Conservation (phyloP, 441 rosid species). For the Croton setiger region DNA sequence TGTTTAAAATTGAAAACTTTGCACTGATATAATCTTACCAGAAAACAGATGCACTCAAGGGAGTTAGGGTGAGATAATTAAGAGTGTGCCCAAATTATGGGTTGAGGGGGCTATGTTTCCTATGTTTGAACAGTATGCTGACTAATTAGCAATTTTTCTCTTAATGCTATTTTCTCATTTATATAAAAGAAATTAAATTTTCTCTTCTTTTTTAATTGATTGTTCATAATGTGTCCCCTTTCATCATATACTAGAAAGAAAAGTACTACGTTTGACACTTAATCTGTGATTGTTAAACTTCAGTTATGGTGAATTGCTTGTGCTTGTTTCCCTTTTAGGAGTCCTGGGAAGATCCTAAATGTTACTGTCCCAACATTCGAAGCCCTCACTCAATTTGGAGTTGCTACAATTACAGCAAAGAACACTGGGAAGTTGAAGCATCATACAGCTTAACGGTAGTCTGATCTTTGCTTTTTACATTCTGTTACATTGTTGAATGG, state of each 20-base stretch:
- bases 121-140: background rate
- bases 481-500: background rate
- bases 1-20: no score
- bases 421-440: constrained; percentile 88
- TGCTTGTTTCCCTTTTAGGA: constrained; percentile 44
- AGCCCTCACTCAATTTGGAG: constrained; percentile 85
- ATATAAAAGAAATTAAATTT: no score
- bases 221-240: no score
- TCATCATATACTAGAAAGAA: no score
- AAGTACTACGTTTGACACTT: no score
- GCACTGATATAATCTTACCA: no score
- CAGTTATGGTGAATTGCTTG: constrained; percentile 4
- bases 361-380: constrained; percentile 76
- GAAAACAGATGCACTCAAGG: no score
- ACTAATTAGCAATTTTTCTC: no score
- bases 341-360: constrained; percentile 81
- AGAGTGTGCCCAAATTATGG: background rate
- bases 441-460: constrained; percentile 89
- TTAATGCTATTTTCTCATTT: no score
- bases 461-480: constrained; percentile 3
- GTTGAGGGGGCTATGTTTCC: background rate
- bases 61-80: no score
- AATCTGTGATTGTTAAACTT: constrained; percentile 5
- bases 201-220: no score
- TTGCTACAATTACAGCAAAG: constrained; percentile 62